Percentiles rank a stretch among this genome's conserved stretches.
phyloP scores from a whole-genome alignment of 2,329 filamentous ascomycete species.

The Fusarium ambrosium region DNA sequence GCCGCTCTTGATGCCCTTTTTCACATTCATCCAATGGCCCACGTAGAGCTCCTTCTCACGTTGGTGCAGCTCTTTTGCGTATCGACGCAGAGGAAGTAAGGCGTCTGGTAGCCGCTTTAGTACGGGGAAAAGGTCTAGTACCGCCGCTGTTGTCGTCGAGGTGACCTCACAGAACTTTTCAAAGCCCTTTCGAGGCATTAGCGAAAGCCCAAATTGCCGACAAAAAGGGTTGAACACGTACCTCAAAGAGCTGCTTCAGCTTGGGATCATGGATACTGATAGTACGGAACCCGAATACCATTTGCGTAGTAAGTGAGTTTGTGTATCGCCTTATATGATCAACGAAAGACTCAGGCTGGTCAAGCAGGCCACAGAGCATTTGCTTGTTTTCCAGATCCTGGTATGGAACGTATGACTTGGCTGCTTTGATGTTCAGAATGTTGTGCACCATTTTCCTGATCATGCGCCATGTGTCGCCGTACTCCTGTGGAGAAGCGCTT shows the following conservation, averaged over 20 bases:
- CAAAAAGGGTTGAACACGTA: neutral
- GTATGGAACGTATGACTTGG: conserved; percentile 6
- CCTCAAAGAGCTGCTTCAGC: conserved; percentile 3
- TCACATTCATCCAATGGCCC: conserved; percentile 8
- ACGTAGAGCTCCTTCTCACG: conserved; percentile 11
- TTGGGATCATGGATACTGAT: neutral
- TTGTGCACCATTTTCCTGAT: conserved; percentile 12
- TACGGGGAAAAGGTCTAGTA: neutral
- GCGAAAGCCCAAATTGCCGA: neutral
- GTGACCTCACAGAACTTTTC: neutral
- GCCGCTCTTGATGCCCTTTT: conserved; percentile 27
- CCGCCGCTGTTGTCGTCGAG: neutral
- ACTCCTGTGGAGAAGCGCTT: neutral
- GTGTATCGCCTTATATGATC: conserved; percentile 6
- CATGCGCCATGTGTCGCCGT: neutral
- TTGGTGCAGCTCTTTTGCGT: conserved; percentile 7
- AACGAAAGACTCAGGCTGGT: neutral
- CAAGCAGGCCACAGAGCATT: neutral
- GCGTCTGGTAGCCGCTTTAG: conserved; percentile 1
- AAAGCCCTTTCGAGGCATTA: neutral
- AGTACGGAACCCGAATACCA: conserved; percentile 6
- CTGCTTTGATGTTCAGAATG: neutral
- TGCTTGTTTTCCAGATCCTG: conserved; percentile 14
- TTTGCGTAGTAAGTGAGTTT: conserved; percentile 8
- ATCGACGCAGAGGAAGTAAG: neutral